Base-by-base conservation (phyloP, 768 basidiomycete species). In the Baorangia bicolor region DNA sequence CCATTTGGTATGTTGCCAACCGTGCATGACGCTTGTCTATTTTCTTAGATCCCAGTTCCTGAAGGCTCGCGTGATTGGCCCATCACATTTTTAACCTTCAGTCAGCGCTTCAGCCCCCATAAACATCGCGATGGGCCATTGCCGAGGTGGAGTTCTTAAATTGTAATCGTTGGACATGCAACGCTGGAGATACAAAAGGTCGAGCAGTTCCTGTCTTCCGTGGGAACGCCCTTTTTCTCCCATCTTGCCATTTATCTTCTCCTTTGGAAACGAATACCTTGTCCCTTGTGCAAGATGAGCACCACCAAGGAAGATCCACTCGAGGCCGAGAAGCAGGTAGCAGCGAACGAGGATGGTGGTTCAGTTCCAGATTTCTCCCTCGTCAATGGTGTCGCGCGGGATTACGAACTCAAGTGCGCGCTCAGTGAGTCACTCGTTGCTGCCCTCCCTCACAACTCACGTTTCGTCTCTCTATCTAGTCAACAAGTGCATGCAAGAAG, bases 401-500 rank as follows among this genome's bases (percentile, higher is more conserved):
- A 68, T 31, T 73, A 73, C 25, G 71, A 73, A 46, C 64, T 73
- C 46, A 73, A 73, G 45, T 74, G 71, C 41, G 61, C 55, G 13
- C 62, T 73, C 30, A 57, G 74, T 73, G 40, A 58, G 69, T 55
- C 5, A 6, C 21, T 35, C 51, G 12, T 16, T 37, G 25, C 38
- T 20, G 4, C 18, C 14, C n/a, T 35, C 25, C 12, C 11, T 45
- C 46, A 11, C 27, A 2, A 1, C 18, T 52, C 38, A 40, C 30
- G 5, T 37, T 30, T 28, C 41, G 11, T 47, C 28, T 18, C 20
- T 40, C 23, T 27, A n/a, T 50, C 43, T 27, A 80, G 78, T 80
- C 56, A 80, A 80, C 61, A 70, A 70, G 54, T 77, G 76, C 58
- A 58, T 80, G 64, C 77, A 79, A 62, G 70, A 77, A 38, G 78